Evolutionary conservation across 345 rosid species (phyloP), one percentile per base, ranked within the genome.

Genomic region (Carallia brachiata): DNA sequence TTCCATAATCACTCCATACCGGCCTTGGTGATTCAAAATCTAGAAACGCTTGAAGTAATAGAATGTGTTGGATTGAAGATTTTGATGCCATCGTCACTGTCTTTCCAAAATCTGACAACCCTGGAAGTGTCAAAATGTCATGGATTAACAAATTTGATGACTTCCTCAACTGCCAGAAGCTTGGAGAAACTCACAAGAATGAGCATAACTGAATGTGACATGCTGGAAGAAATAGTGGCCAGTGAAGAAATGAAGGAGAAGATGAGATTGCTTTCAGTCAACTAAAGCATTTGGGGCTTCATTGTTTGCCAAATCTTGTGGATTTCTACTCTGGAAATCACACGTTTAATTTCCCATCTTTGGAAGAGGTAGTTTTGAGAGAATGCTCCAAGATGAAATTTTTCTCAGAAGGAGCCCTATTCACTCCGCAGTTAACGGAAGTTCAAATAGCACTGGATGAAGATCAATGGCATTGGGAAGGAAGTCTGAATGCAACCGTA

Each of bases 51-150:
- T 1, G 1, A 70, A 48, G 30, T 71, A 19, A 0, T 1, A 32
- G 17, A 0, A 16, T 77, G 77, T 34, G 15, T 0, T 19, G 54
- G 52, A 4, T 27, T 81, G 63, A n/a, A 23, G 0, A 53, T 7
- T 59, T n/a, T 78, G 48, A 53, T 55, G 16, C 75, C 73, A 32
- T 54, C 77, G 1, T 54, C 62, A 4, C 19, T 44, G 31, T 63
- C 71, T 34, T 70, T 81, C 4, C 6, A n/a, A 10, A 75, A 70
- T 59, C 50, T 81, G 31, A 63, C 58, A 1, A 36, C 44, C 62
- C 18, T 79, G 10, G 4, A 64, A 4, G 72, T 72, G 17, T 54
- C 32, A 1, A 15, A 57, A 8, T 78, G 85, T 18, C 13, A 73
- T 7, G 63, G 16, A 52, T 48, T 75, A 39, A 1, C 19, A 5